Evolutionary conservation across 75 land plant genomes (phyloP).

Genomic region (Cunninghamia lanceolata): DNA sequence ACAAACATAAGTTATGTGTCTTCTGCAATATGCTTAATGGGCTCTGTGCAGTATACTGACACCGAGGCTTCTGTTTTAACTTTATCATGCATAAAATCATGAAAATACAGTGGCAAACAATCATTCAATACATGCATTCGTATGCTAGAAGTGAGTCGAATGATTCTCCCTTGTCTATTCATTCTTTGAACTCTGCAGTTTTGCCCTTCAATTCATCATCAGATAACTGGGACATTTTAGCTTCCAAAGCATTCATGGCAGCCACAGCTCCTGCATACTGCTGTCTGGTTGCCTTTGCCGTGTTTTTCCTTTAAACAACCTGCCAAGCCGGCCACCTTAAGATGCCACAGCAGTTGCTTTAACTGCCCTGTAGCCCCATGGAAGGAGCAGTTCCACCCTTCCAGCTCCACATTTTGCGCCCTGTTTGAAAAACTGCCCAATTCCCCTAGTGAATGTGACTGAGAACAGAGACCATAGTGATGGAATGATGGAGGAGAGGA

Average conservation of each 20-base stretch:
- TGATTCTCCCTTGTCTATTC: slow-evolving; percentile 56
- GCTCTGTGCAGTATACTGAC: too few species aligned
- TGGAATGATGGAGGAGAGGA: slow-evolving; percentile 4
- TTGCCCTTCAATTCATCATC: slow-evolving; percentile 67
- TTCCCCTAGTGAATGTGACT: slow-evolving; percentile 1
- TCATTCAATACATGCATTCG: slow-evolving; percentile 31
- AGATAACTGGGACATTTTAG: slow-evolving; percentile 46
- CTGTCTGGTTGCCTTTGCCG: slow-evolving; percentile 72
- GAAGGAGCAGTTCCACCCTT: slow-evolving; percentile 8
- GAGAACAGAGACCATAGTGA: background rate
- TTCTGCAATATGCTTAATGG: too few species aligned
- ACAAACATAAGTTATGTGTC: too few species aligned
- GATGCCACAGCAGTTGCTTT: slow-evolving; percentile 33
- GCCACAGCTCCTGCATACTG: slow-evolving; percentile 46
- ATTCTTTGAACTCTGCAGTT: slow-evolving; percentile 58
- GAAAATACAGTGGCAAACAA: background rate
- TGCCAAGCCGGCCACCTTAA: slow-evolving; percentile 73
- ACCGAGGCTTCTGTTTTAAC: background rate
- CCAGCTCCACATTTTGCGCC: slow-evolving; percentile 8
- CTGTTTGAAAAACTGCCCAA: slow-evolving; percentile 11
- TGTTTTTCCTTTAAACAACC: slow-evolving; percentile 75
- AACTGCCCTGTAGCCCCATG: slow-evolving; percentile 13
- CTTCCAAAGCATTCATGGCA: slow-evolving; percentile 64
- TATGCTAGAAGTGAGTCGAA: slow-evolving; percentile 73
- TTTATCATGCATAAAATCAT: slow-evolving; percentile 4